Percentiles rank a stretch among this genome's conserved stretches.
Conservation (phyloP, 768 basidiomycete genomes). For the Suillus lakei region DNA sequence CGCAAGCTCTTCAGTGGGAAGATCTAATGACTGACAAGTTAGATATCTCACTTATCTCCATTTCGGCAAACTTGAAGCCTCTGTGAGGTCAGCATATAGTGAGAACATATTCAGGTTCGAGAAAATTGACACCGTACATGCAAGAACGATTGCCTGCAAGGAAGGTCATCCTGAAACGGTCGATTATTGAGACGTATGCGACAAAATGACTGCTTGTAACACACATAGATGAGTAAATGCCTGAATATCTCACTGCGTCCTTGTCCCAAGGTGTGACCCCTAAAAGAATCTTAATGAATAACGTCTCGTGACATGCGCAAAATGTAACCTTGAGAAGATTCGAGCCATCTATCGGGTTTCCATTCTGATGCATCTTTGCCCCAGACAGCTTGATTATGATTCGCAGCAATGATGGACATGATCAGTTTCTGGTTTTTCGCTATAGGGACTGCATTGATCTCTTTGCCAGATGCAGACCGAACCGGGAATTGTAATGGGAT, state of each 20-base stretch:
- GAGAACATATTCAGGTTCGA: neutral
- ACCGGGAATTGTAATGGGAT: slow-evolving; percentile 38
- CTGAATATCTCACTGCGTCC: slow-evolving; percentile 35
- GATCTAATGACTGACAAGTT: too few relatives aligned
- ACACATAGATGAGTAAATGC: slow-evolving; percentile 51
- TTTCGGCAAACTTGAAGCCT: slow-evolving; percentile 50
- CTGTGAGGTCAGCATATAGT: slow-evolving; percentile 2
- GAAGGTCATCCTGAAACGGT: slow-evolving; percentile 49
- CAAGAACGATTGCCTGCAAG: slow-evolving; percentile 52
- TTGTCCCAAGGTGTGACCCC: slow-evolving; percentile 10
- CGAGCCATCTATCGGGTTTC: slow-evolving; percentile 54
- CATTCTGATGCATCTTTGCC: slow-evolving; percentile 45
- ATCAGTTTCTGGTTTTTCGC: slow-evolving; percentile 48
- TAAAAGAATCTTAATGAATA: neutral
- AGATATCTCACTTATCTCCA: slow-evolving; percentile 51
- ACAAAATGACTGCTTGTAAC: slow-evolving; percentile 17
- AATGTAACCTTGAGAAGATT: slow-evolving; percentile 8
- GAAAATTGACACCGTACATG: slow-evolving; percentile 35
- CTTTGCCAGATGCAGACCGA: slow-evolving; percentile 14
- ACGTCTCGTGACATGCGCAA: neutral
- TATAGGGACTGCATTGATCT: slow-evolving; percentile 36
- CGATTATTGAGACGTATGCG: neutral
- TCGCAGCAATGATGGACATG: slow-evolving; percentile 45
- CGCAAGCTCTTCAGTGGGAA: neutral
- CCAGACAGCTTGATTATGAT: slow-evolving; percentile 50